Evolutionary conservation across 306 rosid species (phyloP).

Genomic region (Chamaecrista fasciculata): DNA sequence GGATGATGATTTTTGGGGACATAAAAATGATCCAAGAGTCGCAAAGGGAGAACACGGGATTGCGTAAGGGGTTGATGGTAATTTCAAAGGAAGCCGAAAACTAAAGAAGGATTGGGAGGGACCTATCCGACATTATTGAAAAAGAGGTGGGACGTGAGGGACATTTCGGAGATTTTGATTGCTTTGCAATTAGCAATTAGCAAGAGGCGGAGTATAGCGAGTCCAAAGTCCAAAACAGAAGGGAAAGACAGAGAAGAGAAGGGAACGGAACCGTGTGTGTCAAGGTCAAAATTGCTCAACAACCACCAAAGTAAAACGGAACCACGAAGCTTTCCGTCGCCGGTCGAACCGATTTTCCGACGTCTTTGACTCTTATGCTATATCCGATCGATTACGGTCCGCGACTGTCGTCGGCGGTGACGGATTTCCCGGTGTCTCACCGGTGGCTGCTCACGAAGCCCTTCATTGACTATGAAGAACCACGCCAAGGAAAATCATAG

Average conservation of each 20-base stretch:
- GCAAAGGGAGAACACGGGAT: no score
- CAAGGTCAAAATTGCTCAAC: conserved; percentile 58
- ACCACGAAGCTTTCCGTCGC: conserved; percentile 30
- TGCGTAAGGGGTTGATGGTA: background rate
- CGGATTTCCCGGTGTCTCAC: conserved; percentile 54
- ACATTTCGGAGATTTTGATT: conserved; percentile 27
- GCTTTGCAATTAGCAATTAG: conserved; percentile 50
- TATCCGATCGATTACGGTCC: conserved; percentile 55
- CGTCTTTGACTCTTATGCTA: conserved; percentile 48
- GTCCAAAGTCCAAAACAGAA: background rate
- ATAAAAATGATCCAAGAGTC: no score
- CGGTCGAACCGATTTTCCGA: conserved; percentile 23
- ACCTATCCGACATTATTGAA: conserved; percentile 11
- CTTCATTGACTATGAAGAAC: conserved; percentile 65
- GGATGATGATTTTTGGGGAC: no score
- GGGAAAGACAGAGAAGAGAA: background rate
- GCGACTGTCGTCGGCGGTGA: conserved; percentile 58
- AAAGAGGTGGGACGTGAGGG: conserved; percentile 19
- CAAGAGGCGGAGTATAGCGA: background rate
- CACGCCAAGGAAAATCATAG: conserved; percentile 49
- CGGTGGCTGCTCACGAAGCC: conserved; percentile 46
- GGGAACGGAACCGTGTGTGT: conserved; percentile 48
- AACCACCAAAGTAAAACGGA: conserved; percentile 18
- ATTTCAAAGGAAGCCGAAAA: background rate
- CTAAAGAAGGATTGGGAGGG: conserved; percentile 28